These are phyloP conservation scores for Fistulinella prunicolor DNA, from an alignment of 768 basidiomycete species.

Conservation along the genomic window DNA sequence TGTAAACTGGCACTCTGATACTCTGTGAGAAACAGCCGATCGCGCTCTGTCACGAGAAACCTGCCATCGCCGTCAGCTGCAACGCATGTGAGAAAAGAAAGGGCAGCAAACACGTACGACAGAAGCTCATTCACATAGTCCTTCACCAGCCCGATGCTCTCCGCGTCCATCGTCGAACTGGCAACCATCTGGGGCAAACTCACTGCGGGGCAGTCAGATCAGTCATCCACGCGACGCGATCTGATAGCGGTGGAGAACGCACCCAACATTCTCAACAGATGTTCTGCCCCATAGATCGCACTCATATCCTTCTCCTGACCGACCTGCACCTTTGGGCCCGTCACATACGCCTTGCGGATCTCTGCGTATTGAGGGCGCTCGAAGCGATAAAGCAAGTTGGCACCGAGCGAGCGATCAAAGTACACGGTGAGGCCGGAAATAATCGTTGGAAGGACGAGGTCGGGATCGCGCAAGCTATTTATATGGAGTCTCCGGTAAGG, in stretches of 20 bases:
- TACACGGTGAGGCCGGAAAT: constrained; percentile 84
- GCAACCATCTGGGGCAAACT: constrained; percentile 89
- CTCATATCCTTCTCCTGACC: constrained; percentile 84
- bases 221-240: constrained; percentile 2
- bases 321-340: constrained; percentile 65
- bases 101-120: constrained; percentile 49
- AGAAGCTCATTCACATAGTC: constrained; percentile 92
- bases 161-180: constrained; percentile 85
- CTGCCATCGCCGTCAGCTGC: constrained; percentile 35
- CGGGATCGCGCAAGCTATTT: constrained; percentile 63
- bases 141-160: constrained; percentile 75
- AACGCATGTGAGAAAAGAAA: background rate
- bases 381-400: constrained; percentile 90
- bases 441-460: constrained; percentile 72
- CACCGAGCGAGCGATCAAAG: constrained; percentile 89
- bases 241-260: constrained; percentile 22
- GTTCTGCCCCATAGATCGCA: constrained; percentile 90
- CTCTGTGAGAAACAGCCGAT: constrained; percentile 68
- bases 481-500: background rate
- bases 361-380: constrained; percentile 92
- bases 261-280: constrained; percentile 91
- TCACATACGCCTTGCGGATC: constrained; percentile 68
- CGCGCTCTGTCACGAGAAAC: constrained; percentile 75
- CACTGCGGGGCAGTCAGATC: constrained; percentile 53
- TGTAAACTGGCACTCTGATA: constrained; percentile 74